Evolutionary conservation across 23 red algal genomes (phyloP), one percentile per base, ranked within the genome.

Genomic region (Gracilaria vermiculophylla): DNA sequence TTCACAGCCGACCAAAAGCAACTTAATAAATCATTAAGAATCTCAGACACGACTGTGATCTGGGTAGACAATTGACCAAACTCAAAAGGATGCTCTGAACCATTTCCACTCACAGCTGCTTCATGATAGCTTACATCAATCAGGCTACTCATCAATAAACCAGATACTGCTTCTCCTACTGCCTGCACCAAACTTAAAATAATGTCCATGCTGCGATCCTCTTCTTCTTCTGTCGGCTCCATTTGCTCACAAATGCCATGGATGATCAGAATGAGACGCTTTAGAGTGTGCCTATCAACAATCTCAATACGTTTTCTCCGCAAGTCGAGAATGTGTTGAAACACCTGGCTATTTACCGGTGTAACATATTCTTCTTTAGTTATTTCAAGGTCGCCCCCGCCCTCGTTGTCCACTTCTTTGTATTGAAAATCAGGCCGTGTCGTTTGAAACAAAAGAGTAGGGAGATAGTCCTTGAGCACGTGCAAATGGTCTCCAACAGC

Each of bases 91-190:
- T 91, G 72, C 32, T 45, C 54, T 41, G 41, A 24, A 32, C 87
- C 87, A 71, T 91, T 91, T 11, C 87, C 87, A 71, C 87, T 71
- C 29, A 28, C 57, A 32, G 62, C 87, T 5, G 87, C 87, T 43
- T 91, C 57, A 70, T 80, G 75, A 56, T 70, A 91, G 42, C 75
- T 81, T 0, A 91, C 73, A 64, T 91, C 87, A 71, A 91, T 73
- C 12, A 91, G 76, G 17, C 61, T 56, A 37, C 75, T 81, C 74
- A 91, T 80, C 45, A 81, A 45, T 9, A 91, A 21, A 60, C 61
- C 60, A 27, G 87, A 73, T 61, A 91, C 81, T 24, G 74, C 21
- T 19, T 80, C 61, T 25, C 64, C 87, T 28, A 91, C 20, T 23
- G 45, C 45, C 51, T 91, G 15, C 15, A 75, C 24, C n/a, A 81